Conservation (phyloP, 345 rosid species). For the Brassica napus region Da-Ae NC_063450.1:47378501-47379000, state of each 20-base stretch:
- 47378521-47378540: too few relatives aligned
- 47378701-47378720: not conserved
- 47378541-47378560: too few relatives aligned
- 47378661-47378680: not conserved
- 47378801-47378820: not conserved
- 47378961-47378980: slow-evolving; percentile 81
- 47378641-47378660: not conserved
- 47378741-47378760: not conserved
- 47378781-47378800: not conserved
- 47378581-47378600: not conserved
- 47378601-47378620: not conserved
- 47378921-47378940: slow-evolving; percentile 68
- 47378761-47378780: not conserved
- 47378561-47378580: too few relatives aligned
- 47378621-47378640: not conserved
- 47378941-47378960: slow-evolving; percentile 61
- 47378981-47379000: slow-evolving; percentile 87
- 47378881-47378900: slow-evolving; percentile 15
- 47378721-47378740: not conserved
- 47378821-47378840: not conserved
- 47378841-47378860: not conserved
- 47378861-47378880: not conserved
- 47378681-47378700: too few relatives aligned
- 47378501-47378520: too few relatives aligned
- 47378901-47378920: slow-evolving; percentile 39